phyloP scores from a whole-genome alignment of 2,329 filamentous ascomycete genomes.

The Paecilomyces variotii region DNA sequence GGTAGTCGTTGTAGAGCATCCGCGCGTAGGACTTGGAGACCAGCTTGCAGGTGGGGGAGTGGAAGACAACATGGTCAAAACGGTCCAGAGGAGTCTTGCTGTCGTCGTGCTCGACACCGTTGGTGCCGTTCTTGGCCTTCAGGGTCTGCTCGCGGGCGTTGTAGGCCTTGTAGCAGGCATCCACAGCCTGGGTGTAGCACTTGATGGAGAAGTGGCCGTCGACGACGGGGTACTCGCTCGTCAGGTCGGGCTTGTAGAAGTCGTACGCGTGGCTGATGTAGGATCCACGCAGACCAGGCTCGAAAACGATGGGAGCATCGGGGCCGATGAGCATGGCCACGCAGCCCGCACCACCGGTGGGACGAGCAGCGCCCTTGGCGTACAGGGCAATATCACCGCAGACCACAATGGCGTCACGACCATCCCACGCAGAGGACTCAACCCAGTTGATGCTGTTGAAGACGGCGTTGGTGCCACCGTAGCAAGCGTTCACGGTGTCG shows the following conservation, averaged over 20 bases:
- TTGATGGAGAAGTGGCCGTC: slow-evolving; percentile 75
- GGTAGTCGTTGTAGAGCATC: slow-evolving; percentile 78
- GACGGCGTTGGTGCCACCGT: slow-evolving; percentile 75
- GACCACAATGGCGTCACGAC: slow-evolving; percentile 70
- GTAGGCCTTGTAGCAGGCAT: slow-evolving; percentile 75
- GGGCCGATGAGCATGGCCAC: slow-evolving; percentile 74
- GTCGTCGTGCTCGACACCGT: slow-evolving; percentile 36
- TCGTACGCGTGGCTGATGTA: slow-evolving; percentile 82
- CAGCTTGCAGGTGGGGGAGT: slow-evolving; percentile 79
- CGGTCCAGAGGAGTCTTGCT: slow-evolving; percentile 63
- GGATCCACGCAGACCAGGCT: slow-evolving; percentile 69
- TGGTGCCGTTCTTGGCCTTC: slow-evolving; percentile 42
- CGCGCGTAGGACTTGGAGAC: slow-evolving; percentile 79
- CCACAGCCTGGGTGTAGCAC: slow-evolving; percentile 75
- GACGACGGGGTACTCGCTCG: slow-evolving; percentile 79
- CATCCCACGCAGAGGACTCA: slow-evolving; percentile 81
- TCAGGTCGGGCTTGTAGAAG: slow-evolving; percentile 84
- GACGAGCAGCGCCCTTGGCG: slow-evolving; percentile 72
- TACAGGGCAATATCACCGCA: slow-evolving; percentile 79
- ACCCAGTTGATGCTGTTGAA: slow-evolving; percentile 82
- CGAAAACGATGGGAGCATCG: slow-evolving; percentile 66
- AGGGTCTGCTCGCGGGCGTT: slow-evolving; percentile 61
- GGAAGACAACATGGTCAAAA: slow-evolving; percentile 78
- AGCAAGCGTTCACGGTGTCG: slow-evolving; percentile 78
- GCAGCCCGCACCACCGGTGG: slow-evolving; percentile 70